These are phyloP conservation scores for Stephania yunnanensis DNA, from an alignment of 164 flowering plant genomes.

Conservation along the genomic window DNA sequence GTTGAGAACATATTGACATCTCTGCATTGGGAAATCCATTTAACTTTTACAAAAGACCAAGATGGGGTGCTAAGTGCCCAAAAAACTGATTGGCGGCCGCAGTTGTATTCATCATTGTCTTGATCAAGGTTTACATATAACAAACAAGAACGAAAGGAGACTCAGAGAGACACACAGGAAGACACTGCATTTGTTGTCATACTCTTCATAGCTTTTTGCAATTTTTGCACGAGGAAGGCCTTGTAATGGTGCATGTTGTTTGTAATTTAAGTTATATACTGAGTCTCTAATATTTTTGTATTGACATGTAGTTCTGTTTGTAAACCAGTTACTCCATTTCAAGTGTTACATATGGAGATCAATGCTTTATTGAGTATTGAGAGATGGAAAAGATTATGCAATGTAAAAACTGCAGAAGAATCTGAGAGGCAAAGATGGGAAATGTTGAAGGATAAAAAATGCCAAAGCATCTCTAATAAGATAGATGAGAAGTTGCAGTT, in stretches of 20 bases:
- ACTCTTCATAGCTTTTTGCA: constrained; percentile 5
- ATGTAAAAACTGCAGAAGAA: too few relatives aligned
- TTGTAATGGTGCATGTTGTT: not conserved
- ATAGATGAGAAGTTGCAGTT: too few relatives aligned
- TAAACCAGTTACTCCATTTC: too few relatives aligned
- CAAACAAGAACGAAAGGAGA: not conserved
- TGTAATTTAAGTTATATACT: not conserved
- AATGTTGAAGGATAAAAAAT: too few relatives aligned
- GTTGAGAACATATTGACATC: constrained; percentile 69
- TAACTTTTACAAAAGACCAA: constrained; percentile 57
- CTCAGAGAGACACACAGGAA: not conserved
- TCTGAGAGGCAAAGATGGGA: too few relatives aligned
- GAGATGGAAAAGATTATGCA: too few relatives aligned
- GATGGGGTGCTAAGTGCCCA: constrained; percentile 73
- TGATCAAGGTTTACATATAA: constrained; percentile 14
- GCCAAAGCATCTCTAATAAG: too few relatives aligned
- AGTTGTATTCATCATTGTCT: constrained; percentile 28
- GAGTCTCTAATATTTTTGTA: not conserved
- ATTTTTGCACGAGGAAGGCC: constrained; percentile 5
- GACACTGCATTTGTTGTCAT: not conserved
- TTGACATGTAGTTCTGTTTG: too few relatives aligned
- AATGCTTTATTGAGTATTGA: too few relatives aligned
- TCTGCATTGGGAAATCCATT: constrained; percentile 68
- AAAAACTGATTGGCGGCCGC: constrained; percentile 67
- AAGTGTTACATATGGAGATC: too few relatives aligned